Evolutionary conservation across 495 filamentous ascomycete genomes (phyloP).

Genomic region (Aspergillus heteromorphus): DNA sequence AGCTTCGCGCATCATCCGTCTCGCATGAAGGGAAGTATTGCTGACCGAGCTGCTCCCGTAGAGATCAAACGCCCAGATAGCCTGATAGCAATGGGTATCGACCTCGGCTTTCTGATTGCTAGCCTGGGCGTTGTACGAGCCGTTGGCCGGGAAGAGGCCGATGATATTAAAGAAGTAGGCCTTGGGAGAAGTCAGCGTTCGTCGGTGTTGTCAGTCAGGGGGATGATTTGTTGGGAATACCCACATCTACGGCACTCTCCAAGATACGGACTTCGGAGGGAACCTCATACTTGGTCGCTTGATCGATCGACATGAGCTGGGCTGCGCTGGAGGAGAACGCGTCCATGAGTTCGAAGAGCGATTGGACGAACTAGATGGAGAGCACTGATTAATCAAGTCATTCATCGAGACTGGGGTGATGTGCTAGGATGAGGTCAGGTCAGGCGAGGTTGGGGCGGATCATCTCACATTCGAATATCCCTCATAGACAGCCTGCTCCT

Average conservation of each 20-base stretch:
- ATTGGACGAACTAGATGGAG: not conserved
- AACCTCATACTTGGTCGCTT: not conserved
- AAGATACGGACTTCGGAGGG: not conserved
- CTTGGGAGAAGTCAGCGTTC: too few species aligned
- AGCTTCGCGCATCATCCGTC: not conserved
- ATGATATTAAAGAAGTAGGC: not conserved
- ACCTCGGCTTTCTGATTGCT: not conserved
- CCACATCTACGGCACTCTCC: not conserved
- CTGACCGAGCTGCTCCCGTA: not conserved
- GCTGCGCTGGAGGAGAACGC: not conserved
- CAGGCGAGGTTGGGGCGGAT: too few species aligned
- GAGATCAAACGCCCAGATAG: not conserved
- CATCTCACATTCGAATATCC: not conserved
- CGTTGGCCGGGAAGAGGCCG: not conserved
- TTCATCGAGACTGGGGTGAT: not conserved
- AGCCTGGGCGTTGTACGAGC: conserved; percentile 1
- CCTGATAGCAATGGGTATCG: conserved; percentile 1
- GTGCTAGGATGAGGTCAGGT: too few species aligned
- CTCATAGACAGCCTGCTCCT: not conserved
- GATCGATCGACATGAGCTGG: not conserved
- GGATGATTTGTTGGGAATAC: too few species aligned
- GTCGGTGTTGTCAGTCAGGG: too few species aligned
- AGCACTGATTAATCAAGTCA: not conserved
- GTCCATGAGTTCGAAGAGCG: not conserved
- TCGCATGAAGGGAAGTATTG: not conserved